phyloP scores from a whole-genome alignment of 2,329 filamentous ascomycete species.

The Botryotinia convoluta region DNA sequence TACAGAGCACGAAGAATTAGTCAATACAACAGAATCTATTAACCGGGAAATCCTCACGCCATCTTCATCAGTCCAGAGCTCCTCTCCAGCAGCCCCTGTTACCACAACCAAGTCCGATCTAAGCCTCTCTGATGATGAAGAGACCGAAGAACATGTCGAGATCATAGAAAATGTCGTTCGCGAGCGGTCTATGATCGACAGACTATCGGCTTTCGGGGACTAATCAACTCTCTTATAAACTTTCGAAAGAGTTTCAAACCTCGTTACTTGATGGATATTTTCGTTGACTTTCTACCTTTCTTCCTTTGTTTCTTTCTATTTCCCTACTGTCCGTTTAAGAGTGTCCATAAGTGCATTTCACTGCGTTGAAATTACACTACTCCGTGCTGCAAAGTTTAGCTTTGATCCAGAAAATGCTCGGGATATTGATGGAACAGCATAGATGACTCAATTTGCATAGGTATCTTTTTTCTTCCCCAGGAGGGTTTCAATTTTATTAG shows the following conservation, averaged over 20 bases:
- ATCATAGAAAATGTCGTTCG: neutral
- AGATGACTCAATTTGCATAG: neutral
- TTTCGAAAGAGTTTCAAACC: neutral
- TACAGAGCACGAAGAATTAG: neutral
- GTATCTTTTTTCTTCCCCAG: neutral
- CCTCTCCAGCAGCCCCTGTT: neutral
- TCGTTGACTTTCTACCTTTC: neutral
- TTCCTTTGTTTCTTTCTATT: neutral
- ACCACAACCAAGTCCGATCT: neutral
- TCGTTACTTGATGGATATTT: neutral
- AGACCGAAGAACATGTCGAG: conserved; percentile 9
- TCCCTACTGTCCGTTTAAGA: neutral
- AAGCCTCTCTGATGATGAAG: neutral
- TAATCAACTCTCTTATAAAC: neutral
- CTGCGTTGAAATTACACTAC: neutral
- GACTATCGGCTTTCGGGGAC: conserved; percentile 4
- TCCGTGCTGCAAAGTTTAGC: neutral
- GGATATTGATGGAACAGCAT: neutral
- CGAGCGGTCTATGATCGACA: neutral
- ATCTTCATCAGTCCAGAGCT: neutral
- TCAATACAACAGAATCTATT: neutral
- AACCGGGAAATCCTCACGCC: neutral
- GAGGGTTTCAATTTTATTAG: too few relatives aligned
- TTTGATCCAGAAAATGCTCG: neutral
- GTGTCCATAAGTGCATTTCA: neutral